A percentile compares a stretch with the other conserved stretches of the same genome.
Conservation (phyloP, 768 basidiomycete species). For the Pulveroboletus frians region DNA sequence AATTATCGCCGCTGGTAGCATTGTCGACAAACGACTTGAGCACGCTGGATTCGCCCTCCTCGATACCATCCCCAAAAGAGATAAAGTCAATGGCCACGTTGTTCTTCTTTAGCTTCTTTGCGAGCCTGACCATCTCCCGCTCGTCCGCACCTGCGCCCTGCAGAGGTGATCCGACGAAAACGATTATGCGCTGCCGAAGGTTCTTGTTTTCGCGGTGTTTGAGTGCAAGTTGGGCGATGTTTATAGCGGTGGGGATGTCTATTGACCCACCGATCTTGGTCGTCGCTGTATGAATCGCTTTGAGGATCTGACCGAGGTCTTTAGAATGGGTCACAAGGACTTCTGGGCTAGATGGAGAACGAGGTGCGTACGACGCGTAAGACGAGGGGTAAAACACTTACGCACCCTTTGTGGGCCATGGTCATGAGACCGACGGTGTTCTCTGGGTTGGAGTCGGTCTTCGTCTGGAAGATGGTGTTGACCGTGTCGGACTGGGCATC, state of each 20-base stretch:
- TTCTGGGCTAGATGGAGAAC: conserved; percentile 59
- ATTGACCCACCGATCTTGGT: conserved; percentile 73
- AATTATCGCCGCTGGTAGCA: conserved; percentile 78
- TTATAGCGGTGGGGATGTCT: conserved; percentile 87
- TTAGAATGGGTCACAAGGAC: conserved; percentile 95
- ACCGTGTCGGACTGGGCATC: conserved; percentile 91
- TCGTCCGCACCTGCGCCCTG: conserved; percentile 65
- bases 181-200: conserved; percentile 90
- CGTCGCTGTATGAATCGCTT: conserved; percentile 67
- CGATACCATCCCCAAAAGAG: conserved; percentile 85
- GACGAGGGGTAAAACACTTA: conserved; percentile 6
- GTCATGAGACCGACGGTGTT: conserved; percentile 98
- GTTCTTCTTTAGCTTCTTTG: conserved; percentile 99
- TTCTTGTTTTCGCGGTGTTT: conserved; percentile 99
- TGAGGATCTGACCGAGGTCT: conserved; percentile 87
- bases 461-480: conserved; percentile 83
- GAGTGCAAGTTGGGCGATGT: conserved; percentile 90
- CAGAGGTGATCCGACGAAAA: conserved; percentile 90
- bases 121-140: conserved; percentile 78
- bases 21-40: conserved; percentile 81
- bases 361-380: neutral
- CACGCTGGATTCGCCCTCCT: conserved; percentile 60
- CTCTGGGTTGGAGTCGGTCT: conserved; percentile 95
- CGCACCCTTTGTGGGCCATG: conserved; percentile 94
- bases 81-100: conserved; percentile 94